Base-by-base conservation (phyloP, 148 eudicot genomes). In the Amaranthus hypochondriacus region DNA sequence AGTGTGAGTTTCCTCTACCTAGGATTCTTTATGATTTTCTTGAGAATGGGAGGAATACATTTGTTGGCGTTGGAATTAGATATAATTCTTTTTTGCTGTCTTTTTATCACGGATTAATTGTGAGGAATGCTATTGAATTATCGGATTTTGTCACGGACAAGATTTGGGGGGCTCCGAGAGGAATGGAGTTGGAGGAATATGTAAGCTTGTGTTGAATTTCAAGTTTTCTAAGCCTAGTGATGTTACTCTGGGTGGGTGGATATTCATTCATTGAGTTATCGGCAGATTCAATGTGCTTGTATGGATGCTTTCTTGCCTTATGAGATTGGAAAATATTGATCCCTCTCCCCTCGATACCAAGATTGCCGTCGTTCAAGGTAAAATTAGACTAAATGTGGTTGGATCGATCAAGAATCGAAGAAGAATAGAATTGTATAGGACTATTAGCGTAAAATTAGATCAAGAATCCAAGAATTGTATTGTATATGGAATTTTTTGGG, bases 231-330 rank as follows among this genome's bases (percentile, higher is more conserved):
- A 89, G 83, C 88, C 89, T 2, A 89, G 70, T 74, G 69, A 67
- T 84, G 84, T 70, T n/a, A n/a, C n/a, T n/a, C n/a, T n/a, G n/a
- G n/a, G n/a, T n/a, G n/a, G n/a, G n/a, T n/a, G n/a, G n/a, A n/a
- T n/a, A n/a, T n/a, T n/a, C n/a, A n/a, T n/a, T n/a, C n/a, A n/a
- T n/a, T n/a, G n/a, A n/a, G n/a, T n/a, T n/a, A n/a, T n/a, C n/a
- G n/a, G n/a, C n/a, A n/a, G n/a, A n/a, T n/a, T n/a, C n/a, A n/a
- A n/a, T n/a, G n/a, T n/a, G 90, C 90, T 46, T 71, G 80, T 62
- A 48, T 84, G 82, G 89, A 86, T 80, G 87, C 89, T 44, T 86
- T 70, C 76, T 49, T 84, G 62, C 74, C 84, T 5, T 84, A 71
- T 70, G 78, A 81, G 76, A 78, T 85, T 47, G 86, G 83, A 57